Evolutionary conservation across 768 basidiomycete genomes (phyloP).

Genomic region (Amanita brunnescens): DNA sequence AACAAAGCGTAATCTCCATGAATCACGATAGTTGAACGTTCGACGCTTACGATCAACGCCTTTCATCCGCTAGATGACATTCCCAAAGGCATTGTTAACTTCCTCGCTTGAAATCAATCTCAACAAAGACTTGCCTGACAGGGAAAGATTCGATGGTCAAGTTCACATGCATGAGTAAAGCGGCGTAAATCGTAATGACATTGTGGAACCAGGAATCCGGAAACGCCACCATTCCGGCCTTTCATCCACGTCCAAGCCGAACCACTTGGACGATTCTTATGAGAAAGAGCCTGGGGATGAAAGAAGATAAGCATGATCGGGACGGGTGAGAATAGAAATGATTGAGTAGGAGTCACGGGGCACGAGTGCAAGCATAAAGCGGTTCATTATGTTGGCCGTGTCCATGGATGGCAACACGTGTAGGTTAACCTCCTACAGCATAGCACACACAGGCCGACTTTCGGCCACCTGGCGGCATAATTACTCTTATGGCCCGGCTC

Average conservation of each 20-base stretch:
- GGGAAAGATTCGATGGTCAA: neutral
- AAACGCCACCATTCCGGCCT: neutral
- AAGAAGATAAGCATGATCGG: neutral
- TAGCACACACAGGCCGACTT: neutral
- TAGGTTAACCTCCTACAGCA: neutral
- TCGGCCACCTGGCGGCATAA: neutral
- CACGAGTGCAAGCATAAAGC: no score
- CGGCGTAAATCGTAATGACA: no score
- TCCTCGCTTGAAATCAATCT: neutral
- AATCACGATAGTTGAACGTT: neutral
- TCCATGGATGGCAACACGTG: neutral
- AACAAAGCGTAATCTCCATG: neutral
- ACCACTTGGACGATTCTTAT: no score
- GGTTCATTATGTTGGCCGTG: neutral
- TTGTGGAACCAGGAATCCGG: neutral
- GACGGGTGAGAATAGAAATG: neutral
- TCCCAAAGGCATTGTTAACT: neutral
- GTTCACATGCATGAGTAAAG: constrained; percentile 6
- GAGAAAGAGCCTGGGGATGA: neutral
- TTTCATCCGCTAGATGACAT: neutral
- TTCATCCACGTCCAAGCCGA: neutral
- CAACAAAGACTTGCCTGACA: neutral
- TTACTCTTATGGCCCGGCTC: neutral
- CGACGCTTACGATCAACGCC: neutral
- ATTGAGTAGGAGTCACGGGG: neutral